A percentile compares a stretch with the other conserved stretches of the same genome.
These are phyloP conservation scores for Hygrophorus russula DNA, from an alignment of 768 basidiomycete species.

Conservation along the genomic window DNA sequence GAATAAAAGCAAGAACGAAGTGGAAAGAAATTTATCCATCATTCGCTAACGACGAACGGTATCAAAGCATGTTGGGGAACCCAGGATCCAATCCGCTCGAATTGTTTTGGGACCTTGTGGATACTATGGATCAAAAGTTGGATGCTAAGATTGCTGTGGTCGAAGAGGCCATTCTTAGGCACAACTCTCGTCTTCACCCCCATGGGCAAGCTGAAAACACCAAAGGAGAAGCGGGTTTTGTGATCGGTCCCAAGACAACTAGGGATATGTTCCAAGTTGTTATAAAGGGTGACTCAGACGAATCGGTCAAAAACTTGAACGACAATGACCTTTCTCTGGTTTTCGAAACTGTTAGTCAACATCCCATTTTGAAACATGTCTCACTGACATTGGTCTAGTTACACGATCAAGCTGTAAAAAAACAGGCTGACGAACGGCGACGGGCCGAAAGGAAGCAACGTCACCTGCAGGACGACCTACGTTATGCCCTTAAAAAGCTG, in stretches of 20 bases:
- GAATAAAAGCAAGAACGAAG: slow-evolving; percentile 72
- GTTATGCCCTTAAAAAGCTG: slow-evolving; percentile 90
- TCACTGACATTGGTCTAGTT: slow-evolving; percentile 34
- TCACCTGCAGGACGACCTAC: slow-evolving; percentile 88
- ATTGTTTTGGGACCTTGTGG: slow-evolving; percentile 91
- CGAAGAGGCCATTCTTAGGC: slow-evolving; percentile 45
- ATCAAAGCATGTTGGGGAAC: slow-evolving; percentile 79
- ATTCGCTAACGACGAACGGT: slow-evolving; percentile 72
- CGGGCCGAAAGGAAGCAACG: slow-evolving; percentile 75
- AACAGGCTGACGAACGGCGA: slow-evolving; percentile 79
- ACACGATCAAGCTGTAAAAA: slow-evolving; percentile 56
- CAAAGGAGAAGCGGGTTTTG: slow-evolving; percentile 23
- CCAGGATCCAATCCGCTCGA: slow-evolving; percentile 94
- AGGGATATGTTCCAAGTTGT: slow-evolving; percentile 51
- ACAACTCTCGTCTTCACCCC: slow-evolving; percentile 26
- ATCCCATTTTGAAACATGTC: not conserved
- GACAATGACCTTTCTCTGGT: slow-evolving; percentile 45
- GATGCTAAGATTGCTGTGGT: slow-evolving; percentile 68
- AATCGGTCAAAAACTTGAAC: slow-evolving; percentile 33
- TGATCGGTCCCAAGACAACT: slow-evolving; percentile 44
- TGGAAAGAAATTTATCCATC: slow-evolving; percentile 85
- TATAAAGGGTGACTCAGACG: slow-evolving; percentile 46
- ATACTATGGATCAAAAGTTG: slow-evolving; percentile 75
- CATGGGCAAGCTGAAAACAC: slow-evolving; percentile 16
- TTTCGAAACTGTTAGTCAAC: slow-evolving; percentile 46